Evolutionary conservation across 768 basidiomycete genomes (phyloP).

Genomic region (Termitomyces bulborhizus): DNA sequence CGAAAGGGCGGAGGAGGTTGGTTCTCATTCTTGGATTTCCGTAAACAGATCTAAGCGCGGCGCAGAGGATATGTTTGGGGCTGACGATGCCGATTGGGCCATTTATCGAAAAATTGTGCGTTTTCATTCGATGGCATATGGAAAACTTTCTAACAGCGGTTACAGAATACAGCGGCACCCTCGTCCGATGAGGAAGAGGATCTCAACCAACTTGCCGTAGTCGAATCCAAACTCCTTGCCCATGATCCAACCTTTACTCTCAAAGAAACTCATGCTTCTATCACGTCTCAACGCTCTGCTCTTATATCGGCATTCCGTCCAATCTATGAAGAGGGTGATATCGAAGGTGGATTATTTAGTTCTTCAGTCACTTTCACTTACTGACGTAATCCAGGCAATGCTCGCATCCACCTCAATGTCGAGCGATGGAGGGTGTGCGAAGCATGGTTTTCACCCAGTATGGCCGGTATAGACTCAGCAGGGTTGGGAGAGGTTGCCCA

Average conservation of each 20-base stretch:
- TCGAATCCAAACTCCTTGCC: slow-evolving; percentile 78
- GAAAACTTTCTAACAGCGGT: background rate
- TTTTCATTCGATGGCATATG: background rate
- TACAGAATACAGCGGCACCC: slow-evolving; percentile 58
- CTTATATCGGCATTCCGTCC: slow-evolving; percentile 84
- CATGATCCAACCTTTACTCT: slow-evolving; percentile 82
- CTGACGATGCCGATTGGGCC: slow-evolving; percentile 94
- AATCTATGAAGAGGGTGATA: slow-evolving; percentile 68
- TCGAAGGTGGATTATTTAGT: slow-evolving; percentile 38
- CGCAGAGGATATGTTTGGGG: slow-evolving; percentile 88
- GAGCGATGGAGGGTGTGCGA: slow-evolving; percentile 92
- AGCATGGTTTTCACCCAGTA: slow-evolving; percentile 87
- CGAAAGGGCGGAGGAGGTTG: slow-evolving; percentile 75
- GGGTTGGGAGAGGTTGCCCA: slow-evolving; percentile 92
- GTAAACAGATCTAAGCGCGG: slow-evolving; percentile 4
- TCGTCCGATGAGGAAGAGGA: slow-evolving; percentile 95
- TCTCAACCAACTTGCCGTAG: slow-evolving; percentile 53
- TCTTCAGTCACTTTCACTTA: background rate
- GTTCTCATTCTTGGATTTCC: slow-evolving; percentile 14
- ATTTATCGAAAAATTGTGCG: slow-evolving; percentile 95
- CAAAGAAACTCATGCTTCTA: slow-evolving; percentile 77
- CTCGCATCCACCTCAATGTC: slow-evolving; percentile 83
- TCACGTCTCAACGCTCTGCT: slow-evolving; percentile 73
- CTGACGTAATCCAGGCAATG: slow-evolving; percentile 34
- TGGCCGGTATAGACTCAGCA: slow-evolving; percentile 93